Conservation (phyloP, 257 asterid species). For the Solanum chmielewskii region DNA sequence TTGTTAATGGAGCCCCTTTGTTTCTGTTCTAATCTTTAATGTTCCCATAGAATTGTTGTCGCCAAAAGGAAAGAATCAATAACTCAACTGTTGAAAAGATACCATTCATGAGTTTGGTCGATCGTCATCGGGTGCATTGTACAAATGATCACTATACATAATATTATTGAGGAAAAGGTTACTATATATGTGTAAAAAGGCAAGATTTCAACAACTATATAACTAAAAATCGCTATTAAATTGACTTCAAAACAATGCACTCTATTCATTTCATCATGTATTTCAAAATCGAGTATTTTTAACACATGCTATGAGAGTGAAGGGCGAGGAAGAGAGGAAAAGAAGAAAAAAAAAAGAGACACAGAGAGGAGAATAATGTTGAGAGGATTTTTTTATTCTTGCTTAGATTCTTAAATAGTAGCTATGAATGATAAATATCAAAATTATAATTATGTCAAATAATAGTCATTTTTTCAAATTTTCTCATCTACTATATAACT, state of each 20-base stretch:
- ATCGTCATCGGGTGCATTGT: not conserved
- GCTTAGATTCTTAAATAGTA: too few species aligned
- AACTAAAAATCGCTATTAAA: not conserved
- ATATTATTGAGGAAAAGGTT: not conserved
- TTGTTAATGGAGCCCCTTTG: not conserved
- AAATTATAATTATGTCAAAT: not conserved
- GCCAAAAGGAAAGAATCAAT: not conserved
- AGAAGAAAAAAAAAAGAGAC: too few species aligned
- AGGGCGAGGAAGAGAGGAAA: not conserved
- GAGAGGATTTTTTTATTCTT: not conserved
- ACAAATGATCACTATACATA: not conserved
- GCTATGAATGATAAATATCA: too few species aligned
- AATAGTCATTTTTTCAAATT: not conserved
- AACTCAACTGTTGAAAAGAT: not conserved
- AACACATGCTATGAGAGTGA: not conserved
- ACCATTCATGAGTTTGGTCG: not conserved
- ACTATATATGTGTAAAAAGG: not conserved
- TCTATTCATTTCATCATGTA: not conserved
- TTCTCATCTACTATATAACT: not conserved
- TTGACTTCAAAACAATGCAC: not conserved
- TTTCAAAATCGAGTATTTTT: not conserved
- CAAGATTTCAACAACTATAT: not conserved
- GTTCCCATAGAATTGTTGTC: not conserved
- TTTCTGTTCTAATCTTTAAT: not conserved
- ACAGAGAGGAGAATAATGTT: not conserved